Base-by-base conservation (phyloP, 2,329 filamentous ascomycete genomes). In the Penicillium palitans region DNA sequence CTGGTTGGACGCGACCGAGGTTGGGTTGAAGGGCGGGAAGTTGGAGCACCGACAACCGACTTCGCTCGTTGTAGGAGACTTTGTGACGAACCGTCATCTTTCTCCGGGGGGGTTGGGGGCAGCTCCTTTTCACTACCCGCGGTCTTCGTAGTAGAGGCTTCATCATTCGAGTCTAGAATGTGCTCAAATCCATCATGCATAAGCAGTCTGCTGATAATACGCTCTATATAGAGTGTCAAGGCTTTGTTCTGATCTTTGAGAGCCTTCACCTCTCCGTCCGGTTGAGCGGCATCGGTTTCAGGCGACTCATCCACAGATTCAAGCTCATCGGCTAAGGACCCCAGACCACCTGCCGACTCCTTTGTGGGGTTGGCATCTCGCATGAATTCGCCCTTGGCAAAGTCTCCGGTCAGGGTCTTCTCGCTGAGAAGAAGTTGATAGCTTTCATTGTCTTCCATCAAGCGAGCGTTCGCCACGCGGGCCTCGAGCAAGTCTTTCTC, bases 361-460 rank as follows among this genome's bases (percentile, higher is more conserved):
- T 76, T 83, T 39, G 87, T 72, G 12, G 76, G 72, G 21, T 79
- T 75, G 44, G 73, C 70, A 53, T 80, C 75, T 56, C 81, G 89
- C 79, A 90, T 86, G 74, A 96, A 91, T 70, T 93, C 90, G 67
- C 84, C 89, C 71, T 89, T 91, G 69, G 85, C 84, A 72, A 97
- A 93, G 72, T 98, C 93, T 31, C 95, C 95, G 72, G 96, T 96
- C 58, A 99, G 84, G 1, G 95, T 98, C 81, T 92, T 93, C 76
- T 98, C 93, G 71, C 92, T 91, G 25, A 99, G 86, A 19, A 99
- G 86, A 39, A 98, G 84, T 76, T 98, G 93, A 77, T 96, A 99
- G 77, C 92, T 96, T 77, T 99, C 95, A 70, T 98, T 98, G 76
- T 99, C 95, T 78, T 99, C 95, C 90, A 97, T 95, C 62, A 99